Percentiles rank a stretch among this genome's conserved stretches.
Conservation (phyloP, 2,329 filamentous ascomycete genomes). For the Akanthomyces muscarius region DNA sequence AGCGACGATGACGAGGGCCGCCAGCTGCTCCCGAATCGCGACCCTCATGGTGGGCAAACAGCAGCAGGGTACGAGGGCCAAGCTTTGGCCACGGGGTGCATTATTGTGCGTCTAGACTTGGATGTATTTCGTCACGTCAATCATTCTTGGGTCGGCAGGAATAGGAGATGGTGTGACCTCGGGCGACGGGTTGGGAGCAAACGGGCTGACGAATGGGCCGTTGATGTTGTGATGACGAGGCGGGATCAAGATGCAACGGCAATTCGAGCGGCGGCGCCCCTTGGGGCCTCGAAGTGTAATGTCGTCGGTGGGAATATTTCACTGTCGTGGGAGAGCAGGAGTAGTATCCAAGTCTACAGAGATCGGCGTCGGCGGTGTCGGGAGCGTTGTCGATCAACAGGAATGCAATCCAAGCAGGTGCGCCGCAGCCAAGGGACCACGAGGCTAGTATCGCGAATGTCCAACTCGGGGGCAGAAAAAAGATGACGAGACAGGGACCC, state of each 20-base stretch:
- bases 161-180: background rate
- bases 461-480: background rate
- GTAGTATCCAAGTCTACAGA: background rate
- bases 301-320: background rate
- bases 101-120: constrained; percentile 1
- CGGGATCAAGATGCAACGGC: background rate
- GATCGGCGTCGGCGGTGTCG: background rate
- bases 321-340: background rate
- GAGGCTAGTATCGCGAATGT: no score
- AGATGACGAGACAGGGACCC: background rate
- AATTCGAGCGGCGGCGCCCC: constrained; percentile 5
- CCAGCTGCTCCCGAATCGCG: constrained; percentile 84
- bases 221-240: background rate
- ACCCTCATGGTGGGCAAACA: constrained; percentile 62
- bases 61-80: background rate
- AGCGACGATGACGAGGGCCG: constrained; percentile 70
- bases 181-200: background rate
- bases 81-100: background rate
- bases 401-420: background rate
- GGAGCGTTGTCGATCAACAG: background rate
- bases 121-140: background rate
- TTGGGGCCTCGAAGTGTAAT: background rate
- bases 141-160: background rate
- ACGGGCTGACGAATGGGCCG: background rate
- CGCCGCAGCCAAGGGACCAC: no score